Percentiles rank a stretch among this genome's conserved stretches.
Evolutionary conservation across 2,329 filamentous ascomycete species (phyloP).

Genomic region (Cercospora beticola): DNA sequence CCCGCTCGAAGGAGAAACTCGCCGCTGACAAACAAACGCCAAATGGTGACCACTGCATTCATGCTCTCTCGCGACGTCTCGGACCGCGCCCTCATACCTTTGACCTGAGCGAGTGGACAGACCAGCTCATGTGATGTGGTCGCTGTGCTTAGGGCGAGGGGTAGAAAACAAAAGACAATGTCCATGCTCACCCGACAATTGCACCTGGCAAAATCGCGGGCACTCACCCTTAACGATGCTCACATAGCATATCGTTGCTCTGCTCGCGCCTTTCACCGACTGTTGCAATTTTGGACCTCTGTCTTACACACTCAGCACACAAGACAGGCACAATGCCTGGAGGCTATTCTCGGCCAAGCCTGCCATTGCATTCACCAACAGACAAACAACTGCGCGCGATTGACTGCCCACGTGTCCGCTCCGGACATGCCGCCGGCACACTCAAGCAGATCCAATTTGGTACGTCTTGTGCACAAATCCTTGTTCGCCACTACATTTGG

Average conservation of each 20-base stretch:
- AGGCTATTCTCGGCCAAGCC: neutral
- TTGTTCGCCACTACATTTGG: neutral
- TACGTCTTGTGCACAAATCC: neutral
- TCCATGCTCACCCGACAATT: neutral
- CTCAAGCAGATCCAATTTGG: neutral
- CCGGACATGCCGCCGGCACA: neutral
- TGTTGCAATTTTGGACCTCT: neutral
- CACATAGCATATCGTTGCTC: neutral
- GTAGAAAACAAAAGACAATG: neutral
- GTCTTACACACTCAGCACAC: neutral
- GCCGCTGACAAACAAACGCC: neutral
- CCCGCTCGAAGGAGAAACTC: neutral
- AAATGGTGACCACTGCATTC: neutral
- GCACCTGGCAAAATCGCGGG: neutral
- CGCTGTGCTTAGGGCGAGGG: neutral
- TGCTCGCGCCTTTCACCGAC: neutral
- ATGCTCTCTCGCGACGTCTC: neutral
- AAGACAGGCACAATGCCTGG: neutral
- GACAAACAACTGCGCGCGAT: neutral
- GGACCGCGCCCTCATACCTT: neutral
- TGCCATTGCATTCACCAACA: neutral
- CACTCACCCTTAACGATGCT: neutral
- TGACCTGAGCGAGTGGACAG: neutral
- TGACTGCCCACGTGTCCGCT: neutral
- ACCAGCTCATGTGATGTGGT: neutral